A percentile compares a stretch with the other conserved stretches of the same genome.
phyloP scores from a whole-genome alignment of 768 basidiomycete species.

The Tephrocybe sp. region DNA sequence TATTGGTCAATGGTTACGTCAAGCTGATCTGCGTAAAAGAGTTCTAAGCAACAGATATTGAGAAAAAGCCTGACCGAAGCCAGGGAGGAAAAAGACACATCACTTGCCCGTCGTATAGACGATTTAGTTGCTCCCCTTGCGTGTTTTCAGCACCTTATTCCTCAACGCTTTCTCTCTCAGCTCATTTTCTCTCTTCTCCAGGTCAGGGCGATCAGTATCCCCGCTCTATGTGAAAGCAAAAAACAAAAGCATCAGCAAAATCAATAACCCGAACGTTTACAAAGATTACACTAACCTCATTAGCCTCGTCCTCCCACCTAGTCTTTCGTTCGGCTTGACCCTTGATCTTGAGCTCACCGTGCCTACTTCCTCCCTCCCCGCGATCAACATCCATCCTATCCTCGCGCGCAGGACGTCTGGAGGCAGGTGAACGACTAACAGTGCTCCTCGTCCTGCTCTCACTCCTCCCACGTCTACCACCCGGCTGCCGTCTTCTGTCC shows the following conservation, averaged over 20 bases:
- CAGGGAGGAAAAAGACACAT: constrained; percentile 2
- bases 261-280: constrained; percentile 18
- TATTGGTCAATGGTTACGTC: constrained; percentile 9
- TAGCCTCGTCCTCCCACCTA: constrained; percentile 46
- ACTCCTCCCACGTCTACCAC: constrained; percentile 9
- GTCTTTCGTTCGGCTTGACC: constrained; percentile 62
- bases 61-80: constrained; percentile 2
- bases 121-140: constrained; percentile 40
- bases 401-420: constrained; percentile 21
- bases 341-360: constrained; percentile 68
- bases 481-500: no score
- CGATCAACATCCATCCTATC: constrained; percentile 36
- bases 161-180: constrained; percentile 78
- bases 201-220: constrained; percentile 34
- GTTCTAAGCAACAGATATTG: constrained; percentile 15
- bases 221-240: constrained; percentile 16
- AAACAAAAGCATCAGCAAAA: constrained; percentile 7
- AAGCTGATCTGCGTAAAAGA: constrained; percentile 14
- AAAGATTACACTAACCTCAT: constrained; percentile 21
- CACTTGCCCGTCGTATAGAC: constrained; percentile 12
- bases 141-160: constrained; percentile 75
- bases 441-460: constrained; percentile 22
- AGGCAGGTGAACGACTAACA: constrained; percentile 17
- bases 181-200: constrained; percentile 73
- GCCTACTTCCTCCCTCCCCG: constrained; percentile 12